These are phyloP conservation scores for Talaromyces rugulosus DNA, from an alignment of 2,329 filamentous ascomycete species.

Conservation along the genomic window DNA sequence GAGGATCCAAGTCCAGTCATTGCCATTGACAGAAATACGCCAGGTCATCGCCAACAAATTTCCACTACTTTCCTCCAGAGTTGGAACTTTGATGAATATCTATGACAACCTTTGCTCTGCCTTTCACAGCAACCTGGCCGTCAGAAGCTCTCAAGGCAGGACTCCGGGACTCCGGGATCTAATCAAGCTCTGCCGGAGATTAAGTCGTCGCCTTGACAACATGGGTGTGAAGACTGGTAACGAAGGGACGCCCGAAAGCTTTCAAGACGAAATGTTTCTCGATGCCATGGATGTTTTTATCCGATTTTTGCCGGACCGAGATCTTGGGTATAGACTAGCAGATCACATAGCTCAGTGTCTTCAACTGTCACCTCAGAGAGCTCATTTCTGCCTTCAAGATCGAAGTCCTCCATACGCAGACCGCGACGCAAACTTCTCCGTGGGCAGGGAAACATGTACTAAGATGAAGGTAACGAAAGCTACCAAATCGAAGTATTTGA, in stretches of 20 bases:
- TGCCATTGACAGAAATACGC: slow-evolving; percentile 65
- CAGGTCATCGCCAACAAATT: slow-evolving; percentile 69
- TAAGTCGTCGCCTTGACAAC: slow-evolving; percentile 60
- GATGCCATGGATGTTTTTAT: slow-evolving; percentile 92
- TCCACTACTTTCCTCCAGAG: slow-evolving; percentile 59
- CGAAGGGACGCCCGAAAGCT: slow-evolving; percentile 68
- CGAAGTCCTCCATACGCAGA: slow-evolving; percentile 69
- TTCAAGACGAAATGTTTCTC: slow-evolving; percentile 80
- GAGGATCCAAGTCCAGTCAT: slow-evolving; percentile 63
- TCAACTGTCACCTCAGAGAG: slow-evolving; percentile 76
- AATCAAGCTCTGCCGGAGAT: slow-evolving; percentile 82
- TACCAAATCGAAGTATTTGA: slow-evolving; percentile 40
- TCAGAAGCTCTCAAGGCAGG: slow-evolving; percentile 44
- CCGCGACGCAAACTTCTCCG: slow-evolving; percentile 52
- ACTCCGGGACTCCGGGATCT: slow-evolving; percentile 71
- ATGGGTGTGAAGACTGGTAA: slow-evolving; percentile 60
- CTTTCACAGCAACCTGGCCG: slow-evolving; percentile 35
- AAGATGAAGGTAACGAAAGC: slow-evolving; percentile 51
- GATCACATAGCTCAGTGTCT: slow-evolving; percentile 77
- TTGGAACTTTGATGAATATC: slow-evolving; percentile 54
- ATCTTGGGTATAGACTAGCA: slow-evolving; percentile 51
- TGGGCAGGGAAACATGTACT: slow-evolving; percentile 62
- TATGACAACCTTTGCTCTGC: slow-evolving; percentile 44
- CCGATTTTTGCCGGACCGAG: slow-evolving; percentile 67
- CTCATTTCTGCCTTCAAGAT: slow-evolving; percentile 69